A percentile compares a stretch with the other conserved stretches of the same genome.
Evolutionary conservation across 345 rosid species (phyloP).

Genomic region (Lumnitzera racemosa): DNA sequence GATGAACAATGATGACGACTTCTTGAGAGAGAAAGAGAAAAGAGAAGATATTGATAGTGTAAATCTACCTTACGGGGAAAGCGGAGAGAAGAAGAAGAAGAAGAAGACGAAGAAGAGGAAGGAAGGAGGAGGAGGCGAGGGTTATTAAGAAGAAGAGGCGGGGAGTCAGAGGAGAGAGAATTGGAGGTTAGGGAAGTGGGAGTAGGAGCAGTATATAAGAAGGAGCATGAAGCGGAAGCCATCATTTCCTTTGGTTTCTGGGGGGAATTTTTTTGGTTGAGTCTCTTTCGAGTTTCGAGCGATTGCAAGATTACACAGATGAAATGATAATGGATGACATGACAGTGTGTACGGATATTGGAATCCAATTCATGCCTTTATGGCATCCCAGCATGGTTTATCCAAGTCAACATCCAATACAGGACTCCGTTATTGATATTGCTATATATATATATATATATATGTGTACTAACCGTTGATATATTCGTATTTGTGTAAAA

Average conservation of each 20-base stretch:
- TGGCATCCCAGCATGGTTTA: too few relatives aligned
- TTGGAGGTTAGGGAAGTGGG: neutral
- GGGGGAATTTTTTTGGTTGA: too few relatives aligned
- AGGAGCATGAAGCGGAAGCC: conserved; percentile 8
- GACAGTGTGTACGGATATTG: too few relatives aligned
- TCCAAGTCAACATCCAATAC: too few relatives aligned
- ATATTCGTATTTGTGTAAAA: too few relatives aligned
- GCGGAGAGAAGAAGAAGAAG: neutral
- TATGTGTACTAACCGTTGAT: too few relatives aligned
- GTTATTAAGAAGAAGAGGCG: neutral
- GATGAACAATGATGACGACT: neutral
- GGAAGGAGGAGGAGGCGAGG: conserved; percentile 1
- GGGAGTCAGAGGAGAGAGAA: conserved; percentile 1
- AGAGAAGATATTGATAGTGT: neutral
- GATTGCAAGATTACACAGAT: too few relatives aligned
- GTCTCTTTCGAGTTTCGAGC: too few relatives aligned
- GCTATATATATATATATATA: too few relatives aligned
- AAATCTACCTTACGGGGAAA: neutral
- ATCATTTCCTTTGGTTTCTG: conserved; percentile 3
- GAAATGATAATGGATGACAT: too few relatives aligned
- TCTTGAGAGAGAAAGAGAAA: neutral
- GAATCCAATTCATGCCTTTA: too few relatives aligned
- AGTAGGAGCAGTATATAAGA: neutral
- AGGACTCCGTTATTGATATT: too few relatives aligned
- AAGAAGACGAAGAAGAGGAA: neutral